Percentiles rank a stretch among this genome's conserved stretches.
Evolutionary conservation across 306 rosid species (phyloP).

Genomic region (Quercus variabilis): DNA sequence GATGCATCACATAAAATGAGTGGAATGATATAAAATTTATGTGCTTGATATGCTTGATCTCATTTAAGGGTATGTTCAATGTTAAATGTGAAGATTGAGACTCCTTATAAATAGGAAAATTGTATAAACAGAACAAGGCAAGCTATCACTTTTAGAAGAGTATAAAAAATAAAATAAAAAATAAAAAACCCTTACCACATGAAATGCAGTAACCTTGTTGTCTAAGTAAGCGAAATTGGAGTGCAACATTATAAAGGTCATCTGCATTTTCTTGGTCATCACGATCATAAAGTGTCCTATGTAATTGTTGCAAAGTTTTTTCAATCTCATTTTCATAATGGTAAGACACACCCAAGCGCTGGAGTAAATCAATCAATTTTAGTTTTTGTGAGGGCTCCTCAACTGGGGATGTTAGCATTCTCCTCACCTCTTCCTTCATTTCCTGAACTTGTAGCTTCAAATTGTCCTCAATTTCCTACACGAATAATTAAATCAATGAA

Average conservation of each 20-base stretch:
- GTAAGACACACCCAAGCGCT: slow-evolving; percentile 27
- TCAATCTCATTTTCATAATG: slow-evolving; percentile 33
- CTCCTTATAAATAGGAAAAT: too few species aligned
- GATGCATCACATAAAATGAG: not conserved
- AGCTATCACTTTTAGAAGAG: not conserved
- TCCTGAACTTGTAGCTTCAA: not conserved
- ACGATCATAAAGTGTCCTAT: not conserved
- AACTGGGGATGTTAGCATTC: not conserved
- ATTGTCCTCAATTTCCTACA: not conserved
- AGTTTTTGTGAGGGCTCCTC: not conserved
- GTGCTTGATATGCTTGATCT: too few species aligned
- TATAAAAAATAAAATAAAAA: too few species aligned
- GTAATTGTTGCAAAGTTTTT: slow-evolving; percentile 7
- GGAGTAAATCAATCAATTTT: slow-evolving; percentile 26
- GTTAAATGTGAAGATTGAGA: too few species aligned
- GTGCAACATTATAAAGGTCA: slow-evolving; percentile 25
- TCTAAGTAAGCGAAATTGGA: slow-evolving; percentile 39
- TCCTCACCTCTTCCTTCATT: slow-evolving; percentile 20
- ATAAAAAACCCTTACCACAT: slow-evolving; percentile 3
- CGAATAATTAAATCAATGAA: not conserved
- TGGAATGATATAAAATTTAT: too few species aligned
- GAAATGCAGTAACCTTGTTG: slow-evolving; percentile 32
- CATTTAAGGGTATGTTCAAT: too few species aligned
- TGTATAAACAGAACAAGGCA: too few species aligned
- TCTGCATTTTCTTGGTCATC: not conserved